Evolutionary conservation across 2,329 filamentous ascomycete species (phyloP), one percentile per base, ranked within the genome.

Genomic region (Phyllosticta citriasiana): DNA sequence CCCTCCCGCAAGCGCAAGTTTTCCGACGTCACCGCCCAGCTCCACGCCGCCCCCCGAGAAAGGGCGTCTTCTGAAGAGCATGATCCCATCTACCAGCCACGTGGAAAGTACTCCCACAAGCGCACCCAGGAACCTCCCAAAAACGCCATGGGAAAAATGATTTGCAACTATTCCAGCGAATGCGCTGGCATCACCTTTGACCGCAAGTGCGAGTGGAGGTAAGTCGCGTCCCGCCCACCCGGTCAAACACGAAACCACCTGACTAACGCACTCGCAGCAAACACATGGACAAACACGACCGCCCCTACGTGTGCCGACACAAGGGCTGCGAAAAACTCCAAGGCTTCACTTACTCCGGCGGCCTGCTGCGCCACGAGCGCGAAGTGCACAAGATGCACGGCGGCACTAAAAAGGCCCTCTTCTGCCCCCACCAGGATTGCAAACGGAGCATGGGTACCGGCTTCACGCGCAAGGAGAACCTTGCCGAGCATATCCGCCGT

Each of bases 241-340:
- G n/a, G 19, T 62, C 56, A 56, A 63, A 57, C 64, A 30, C 40
- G 67, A 70, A 55, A 72, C 61, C 50, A 30, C 3, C 12, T 16
- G 22, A 22, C 50, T 57, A 35, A 47, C 57, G 16, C 40, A 8
- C 59, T 54, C 61, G 40, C 58, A 96, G 91, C 72, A 97, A 97
- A 77, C 93, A 97, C 73, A 97, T 97, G 92, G 93, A 97, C 77
- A 96, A 96, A 73, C 93, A 97, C 72, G 91, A 96, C 67, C 83
- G 93, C 12, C 93, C 93, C 1, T 97, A 97, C 72, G 89, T 91
- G 69, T 97, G 93, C 74, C 81, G 79, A 24, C 86, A 88, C 53
- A 81, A 84, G n/a, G 88, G 88, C 47, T 97, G 93, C 74, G 90
- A 93, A 69, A 96, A 96, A 69, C 82, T 96, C 0, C 89, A 89